Percentiles rank a stretch among this genome's conserved stretches.
Conservation (phyloP, 2,329 filamentous ascomycete genomes). For the Aspergillus japonicus region DNA sequence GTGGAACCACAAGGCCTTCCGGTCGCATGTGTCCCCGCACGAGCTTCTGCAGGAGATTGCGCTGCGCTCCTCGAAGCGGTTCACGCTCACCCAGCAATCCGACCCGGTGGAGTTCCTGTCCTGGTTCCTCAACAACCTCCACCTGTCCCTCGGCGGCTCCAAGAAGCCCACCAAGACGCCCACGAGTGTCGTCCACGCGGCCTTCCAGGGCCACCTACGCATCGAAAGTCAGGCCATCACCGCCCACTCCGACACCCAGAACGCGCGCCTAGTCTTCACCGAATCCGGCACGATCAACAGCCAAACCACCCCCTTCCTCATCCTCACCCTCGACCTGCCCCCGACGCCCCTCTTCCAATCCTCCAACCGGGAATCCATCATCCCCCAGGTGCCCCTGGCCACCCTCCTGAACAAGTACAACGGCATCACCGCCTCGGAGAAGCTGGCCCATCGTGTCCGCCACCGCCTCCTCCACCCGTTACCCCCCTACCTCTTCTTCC, state of each 20-base stretch:
- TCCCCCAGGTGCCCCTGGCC: slow-evolving; percentile 72
- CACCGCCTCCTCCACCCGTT: slow-evolving; percentile 88
- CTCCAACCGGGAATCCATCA: slow-evolving; percentile 91
- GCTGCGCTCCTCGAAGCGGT: slow-evolving; percentile 84
- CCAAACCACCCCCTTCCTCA: slow-evolving; percentile 76
- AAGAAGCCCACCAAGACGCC: slow-evolving; percentile 71
- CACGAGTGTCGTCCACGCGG: slow-evolving; percentile 78
- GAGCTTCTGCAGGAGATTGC: slow-evolving; percentile 95
- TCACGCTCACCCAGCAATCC: slow-evolving; percentile 84
- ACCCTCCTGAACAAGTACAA: slow-evolving; percentile 90
- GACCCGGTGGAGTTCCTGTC: slow-evolving; percentile 95
- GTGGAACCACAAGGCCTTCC: slow-evolving; percentile 96
- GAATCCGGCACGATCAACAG: slow-evolving; percentile 80
- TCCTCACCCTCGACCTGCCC: slow-evolving; percentile 90
- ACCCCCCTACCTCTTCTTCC: slow-evolving; percentile 86
- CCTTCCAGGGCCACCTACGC: slow-evolving; percentile 89
- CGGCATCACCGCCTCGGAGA: slow-evolving; percentile 80
- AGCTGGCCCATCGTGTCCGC: slow-evolving; percentile 80
- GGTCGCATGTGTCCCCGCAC: slow-evolving; percentile 93
- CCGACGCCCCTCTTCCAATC: slow-evolving; percentile 94
- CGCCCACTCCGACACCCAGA: slow-evolving; percentile 75
- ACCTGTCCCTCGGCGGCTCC: slow-evolving; percentile 85
- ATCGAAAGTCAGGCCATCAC: slow-evolving; percentile 94
- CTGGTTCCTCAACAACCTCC: slow-evolving; percentile 96
- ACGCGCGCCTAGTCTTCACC: slow-evolving; percentile 87